Base-by-base conservation (phyloP, 345 rosid genomes). In the Eucalyptus pauciflora region DNA sequence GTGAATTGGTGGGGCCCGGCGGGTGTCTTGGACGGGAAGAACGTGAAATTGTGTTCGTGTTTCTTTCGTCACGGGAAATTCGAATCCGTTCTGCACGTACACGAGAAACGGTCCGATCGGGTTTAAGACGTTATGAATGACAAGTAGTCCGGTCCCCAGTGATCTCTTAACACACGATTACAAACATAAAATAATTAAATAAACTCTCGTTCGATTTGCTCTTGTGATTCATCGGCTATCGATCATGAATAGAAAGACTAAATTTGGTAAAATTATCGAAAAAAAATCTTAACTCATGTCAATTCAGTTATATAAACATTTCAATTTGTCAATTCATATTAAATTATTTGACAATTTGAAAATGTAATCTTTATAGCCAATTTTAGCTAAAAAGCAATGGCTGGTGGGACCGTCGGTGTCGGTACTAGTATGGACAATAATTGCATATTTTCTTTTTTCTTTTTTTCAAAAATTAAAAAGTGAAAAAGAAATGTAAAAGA, bases 361-460 rank as follows among this genome's bases (percentile, higher is more conserved):
- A 62, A 12, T 27, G 33, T 3, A 62, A 29, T 62, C 1, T 27
- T 62, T 62, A 3, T 62, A 6, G 8, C 4, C 17, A 62, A 62
- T 60, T 27, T 60, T 27, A 6, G 2, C 16, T 27, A 12, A 13
- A 60, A 60, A 27, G 14, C 69, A 29, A 12, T 27, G 69, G 7
- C 6, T 0, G 15, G 0, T 29, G 13, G 3, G 31, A 60, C 3
- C 4, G 7, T 6, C 0, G 15, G 33, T 5, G 0, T 13, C 0
- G 2, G 2, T 5, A 4, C 31, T 2, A 12, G 29, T 5, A 9
- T 1, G 2, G 69, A 62, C 4, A 62, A 62, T 62, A 13, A 27
- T 6, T 7, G 31, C 33, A 62, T 62, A 29, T 29, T 27, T 60
- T 25, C 7, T 5, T 62, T 62, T 25, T 27, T 24, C 5, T 8